A percentile compares a stretch with the other conserved stretches of the same genome.
Conservation (phyloP, 495 filamentous ascomycete genomes). For the Tuber calosporum region DNA sequence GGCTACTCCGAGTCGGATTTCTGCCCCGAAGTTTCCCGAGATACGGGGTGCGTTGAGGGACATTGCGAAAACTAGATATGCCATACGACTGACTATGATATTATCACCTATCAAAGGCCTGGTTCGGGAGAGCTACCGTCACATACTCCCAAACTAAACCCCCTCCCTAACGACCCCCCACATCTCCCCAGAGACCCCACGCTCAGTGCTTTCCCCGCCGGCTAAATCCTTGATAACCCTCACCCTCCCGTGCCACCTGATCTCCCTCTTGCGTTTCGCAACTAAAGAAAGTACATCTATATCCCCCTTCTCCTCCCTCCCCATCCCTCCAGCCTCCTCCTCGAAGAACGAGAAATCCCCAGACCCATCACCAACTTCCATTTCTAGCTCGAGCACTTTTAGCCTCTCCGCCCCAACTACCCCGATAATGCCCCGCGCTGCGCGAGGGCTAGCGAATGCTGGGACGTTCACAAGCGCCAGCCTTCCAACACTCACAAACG, state of each 20-base stretch:
- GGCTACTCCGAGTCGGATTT: neutral
- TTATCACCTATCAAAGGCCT: neutral
- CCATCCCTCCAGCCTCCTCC: slow-evolving; percentile 17
- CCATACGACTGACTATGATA: neutral
- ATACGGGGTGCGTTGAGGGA: neutral
- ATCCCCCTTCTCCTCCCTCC: slow-evolving; percentile 13
- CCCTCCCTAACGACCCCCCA: slow-evolving; percentile 37
- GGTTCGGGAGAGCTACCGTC: neutral
- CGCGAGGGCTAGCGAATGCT: neutral
- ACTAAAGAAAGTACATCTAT: slow-evolving; percentile 15
- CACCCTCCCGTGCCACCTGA: slow-evolving; percentile 18
- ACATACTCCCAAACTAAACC: slow-evolving; percentile 8
- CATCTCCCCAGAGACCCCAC: slow-evolving; percentile 28
- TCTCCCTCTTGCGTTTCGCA: slow-evolving; percentile 9
- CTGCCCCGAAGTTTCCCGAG: neutral
- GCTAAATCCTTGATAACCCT: slow-evolving; percentile 36
- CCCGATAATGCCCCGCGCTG: neutral
- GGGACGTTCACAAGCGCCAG: slow-evolving; percentile 27
- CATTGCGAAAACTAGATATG: neutral
- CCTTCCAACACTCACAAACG: slow-evolving; percentile 10
- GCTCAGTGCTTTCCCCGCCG: slow-evolving; percentile 24
- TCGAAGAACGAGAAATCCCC: slow-evolving; percentile 38
- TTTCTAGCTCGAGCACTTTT: slow-evolving; percentile 27
- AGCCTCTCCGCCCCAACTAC: slow-evolving; percentile 9
- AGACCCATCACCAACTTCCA: slow-evolving; percentile 21